Base-by-base conservation (phyloP, 805 yeast genomes). In the Danielia oregonensis region DNA sequence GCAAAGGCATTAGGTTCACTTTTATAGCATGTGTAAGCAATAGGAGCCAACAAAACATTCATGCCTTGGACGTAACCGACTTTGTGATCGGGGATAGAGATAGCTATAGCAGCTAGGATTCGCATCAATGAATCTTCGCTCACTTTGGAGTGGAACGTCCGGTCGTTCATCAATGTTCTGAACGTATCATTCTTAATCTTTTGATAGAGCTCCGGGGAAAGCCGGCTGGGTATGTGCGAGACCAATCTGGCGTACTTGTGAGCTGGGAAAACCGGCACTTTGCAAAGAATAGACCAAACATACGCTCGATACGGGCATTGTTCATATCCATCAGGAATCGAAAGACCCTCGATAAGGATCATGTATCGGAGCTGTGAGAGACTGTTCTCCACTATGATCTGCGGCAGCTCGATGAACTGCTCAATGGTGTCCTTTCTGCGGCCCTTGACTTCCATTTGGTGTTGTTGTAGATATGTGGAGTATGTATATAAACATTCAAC, bases 1-100 rank as follows among this genome's bases (percentile, higher is more conserved):
- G 83, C 76, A 54, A 79, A 87, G 2, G 95, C 93, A 59, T 87
- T 86, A 0, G 95, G 88, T 54, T 88, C 97, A 23, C 87, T 76
- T 26, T 80, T 78, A 40, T 63, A 55, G 47, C 83, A 72, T 1
- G 83, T 71, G 53, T 76, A 88, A 12, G 87, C 72, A 36, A 88
- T 74, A 1, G 96, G 96, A 0, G 95, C 96, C 16, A 83, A 72
- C 15, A 88, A 57, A 0, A 88, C 87, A 54, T 88, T 88, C 82
- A 89, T 78, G 2, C 96, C 96, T 54, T 88, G 96, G n/a, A 88
- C 96, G 52, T 86, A 86, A 0, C 72, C 72, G 5, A 55, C 63
- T 26, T 51, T 52, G 33, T 48, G 49, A n/a, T 48, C 46, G 27
- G 26, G 32, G 8, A 54, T 39, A 13, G 72, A 58, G 55, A 77